Evolutionary conservation across 164 flowering plant species (phyloP).

Genomic region (Nelumbo lutea): DNA sequence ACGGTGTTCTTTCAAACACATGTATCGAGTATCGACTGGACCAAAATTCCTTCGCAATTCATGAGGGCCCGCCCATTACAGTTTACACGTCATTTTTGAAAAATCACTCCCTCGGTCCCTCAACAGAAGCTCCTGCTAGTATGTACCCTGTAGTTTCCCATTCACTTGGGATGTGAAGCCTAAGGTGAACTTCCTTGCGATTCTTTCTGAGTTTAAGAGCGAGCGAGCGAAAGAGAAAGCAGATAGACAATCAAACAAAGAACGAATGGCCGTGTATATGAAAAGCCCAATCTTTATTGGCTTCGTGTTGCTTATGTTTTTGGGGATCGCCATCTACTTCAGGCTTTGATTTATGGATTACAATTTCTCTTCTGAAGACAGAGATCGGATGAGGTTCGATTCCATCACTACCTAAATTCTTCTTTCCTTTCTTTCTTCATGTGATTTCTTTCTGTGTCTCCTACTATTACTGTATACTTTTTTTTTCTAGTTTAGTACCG

Average conservation of each 20-base stretch:
- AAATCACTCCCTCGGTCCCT: too few species aligned
- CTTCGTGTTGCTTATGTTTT: constrained; percentile 30
- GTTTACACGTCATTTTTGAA: too few species aligned
- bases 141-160: not conserved
- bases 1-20: too few species aligned
- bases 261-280: constrained; percentile 14
- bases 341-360: constrained; percentile 66
- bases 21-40: too few species aligned
- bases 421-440: not conserved
- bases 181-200: not conserved
- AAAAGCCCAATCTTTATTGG: constrained; percentile 32
- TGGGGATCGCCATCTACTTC: constrained; percentile 51
- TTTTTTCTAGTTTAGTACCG: too few species aligned
- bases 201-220: not conserved
- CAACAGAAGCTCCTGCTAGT: too few species aligned
- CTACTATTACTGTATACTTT: not conserved
- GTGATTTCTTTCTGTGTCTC: not conserved
- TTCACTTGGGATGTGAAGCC: not conserved
- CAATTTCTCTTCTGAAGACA: constrained; percentile 40
- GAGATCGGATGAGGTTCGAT: constrained; percentile 49
- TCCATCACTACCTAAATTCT: not conserved
- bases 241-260: not conserved
- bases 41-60: too few species aligned
- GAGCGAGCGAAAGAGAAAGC: not conserved
- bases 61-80: too few species aligned